Evolutionary conservation across 2,329 filamentous ascomycete species (phyloP).

Genomic region (Hymenoscyphus fraxineus): DNA sequence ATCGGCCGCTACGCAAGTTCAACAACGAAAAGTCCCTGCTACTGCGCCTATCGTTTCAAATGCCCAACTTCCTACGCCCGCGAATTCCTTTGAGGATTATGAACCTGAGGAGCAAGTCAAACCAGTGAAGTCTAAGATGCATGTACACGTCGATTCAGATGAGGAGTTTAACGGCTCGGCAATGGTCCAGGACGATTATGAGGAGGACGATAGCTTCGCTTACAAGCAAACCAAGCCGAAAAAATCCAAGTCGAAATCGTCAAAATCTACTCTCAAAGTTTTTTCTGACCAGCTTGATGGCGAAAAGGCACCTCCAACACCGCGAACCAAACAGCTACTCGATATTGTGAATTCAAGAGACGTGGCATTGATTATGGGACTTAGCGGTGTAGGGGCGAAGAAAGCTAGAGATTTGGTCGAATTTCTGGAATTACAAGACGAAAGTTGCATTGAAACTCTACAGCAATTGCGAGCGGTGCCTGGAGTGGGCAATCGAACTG

Average conservation of each 20-base stretch:
- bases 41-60: slow-evolving; percentile 21
- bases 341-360: slow-evolving; percentile 72
- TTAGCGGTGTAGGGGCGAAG: slow-evolving; percentile 70
- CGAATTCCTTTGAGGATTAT: slow-evolving; percentile 24
- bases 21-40: slow-evolving; percentile 22
- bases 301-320: slow-evolving; percentile 37
- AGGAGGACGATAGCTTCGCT: slow-evolving; percentile 34
- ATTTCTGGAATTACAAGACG: slow-evolving; percentile 47
- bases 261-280: slow-evolving; percentile 31
- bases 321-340: slow-evolving; percentile 57
- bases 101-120: slow-evolving; percentile 16
- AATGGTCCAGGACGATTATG: slow-evolving; percentile 39
- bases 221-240: slow-evolving; percentile 33
- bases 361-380: slow-evolving; percentile 57
- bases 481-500: slow-evolving; percentile 53
- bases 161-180: slow-evolving; percentile 35
- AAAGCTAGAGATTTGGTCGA: slow-evolving; percentile 61
- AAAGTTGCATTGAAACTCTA: slow-evolving; percentile 44
- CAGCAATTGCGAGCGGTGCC: slow-evolving; percentile 51
- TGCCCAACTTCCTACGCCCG: slow-evolving; percentile 23
- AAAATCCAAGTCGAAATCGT: slow-evolving; percentile 32
- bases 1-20: slow-evolving; percentile 6
- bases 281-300: slow-evolving; percentile 39
- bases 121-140: slow-evolving; percentile 25
- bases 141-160: slow-evolving; percentile 26